Base-by-base conservation (phyloP, 768 basidiomycete genomes). In the Goffeauzyma gilvescens region DNA sequence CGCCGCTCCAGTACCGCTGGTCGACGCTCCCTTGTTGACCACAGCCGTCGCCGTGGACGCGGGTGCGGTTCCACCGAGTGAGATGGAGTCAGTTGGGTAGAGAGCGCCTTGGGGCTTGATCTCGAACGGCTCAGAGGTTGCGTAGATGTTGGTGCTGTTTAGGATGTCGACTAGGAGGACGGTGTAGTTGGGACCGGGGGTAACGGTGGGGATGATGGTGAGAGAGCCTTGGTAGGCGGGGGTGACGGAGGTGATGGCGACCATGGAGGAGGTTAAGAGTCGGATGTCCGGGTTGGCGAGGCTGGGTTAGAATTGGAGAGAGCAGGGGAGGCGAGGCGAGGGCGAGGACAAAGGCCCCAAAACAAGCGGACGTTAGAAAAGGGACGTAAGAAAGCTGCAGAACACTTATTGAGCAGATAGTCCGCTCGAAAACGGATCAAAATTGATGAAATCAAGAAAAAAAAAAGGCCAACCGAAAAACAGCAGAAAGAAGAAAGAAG, bases 91-190 rank as follows among this genome's bases (percentile, higher is more conserved):
- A 26, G 59, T 49, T 20, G 61, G 61, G 51, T 62, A 64, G 22
- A 48, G 24, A 9, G 60, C 55, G 12, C 56, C 56, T 25, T 41
- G 47, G n/a, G 59, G 47, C 41, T 59, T 61, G 53, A 64, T 57
- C 39, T 59, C 55, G 50, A 64, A 64, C 8, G 57, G 25, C 32
- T 64, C 46, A 24, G 60, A 62, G 21, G 43, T 49, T 14, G 59
- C 56, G 49, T 59, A 64, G 46, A 64, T 42, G 45, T 62, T 52
- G 36, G 50, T 49, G 21, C 54, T 55, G 52, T 63, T 63, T 32
- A 60, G 44, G 9, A 49, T 49, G 48, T 63, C 55, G 28, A 42
- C 30, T 45, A 51, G 49, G 42, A 60, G 52, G 13, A 49, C 48
- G 41, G 57, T 60, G 42, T 55, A 55, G 32, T 41, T n/a, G n/a